These are phyloP conservation scores for Lichenothelia convexa DNA, from an alignment of 495 filamentous ascomycete species.

Conservation along the genomic window DNA sequence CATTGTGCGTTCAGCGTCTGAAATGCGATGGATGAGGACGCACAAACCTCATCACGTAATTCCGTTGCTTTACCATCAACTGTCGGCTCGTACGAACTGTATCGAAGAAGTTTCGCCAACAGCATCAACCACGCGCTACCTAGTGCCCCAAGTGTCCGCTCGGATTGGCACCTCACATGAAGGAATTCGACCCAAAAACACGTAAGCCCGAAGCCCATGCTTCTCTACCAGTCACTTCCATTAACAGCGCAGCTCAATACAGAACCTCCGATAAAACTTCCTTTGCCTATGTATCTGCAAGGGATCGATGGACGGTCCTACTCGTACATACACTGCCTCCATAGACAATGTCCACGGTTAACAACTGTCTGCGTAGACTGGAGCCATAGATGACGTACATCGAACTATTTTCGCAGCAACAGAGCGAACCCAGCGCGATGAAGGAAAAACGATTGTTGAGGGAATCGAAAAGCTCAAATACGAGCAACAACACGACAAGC, in stretches of 20 bases:
- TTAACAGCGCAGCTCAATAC: constrained; percentile 39
- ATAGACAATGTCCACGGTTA: constrained; percentile 1
- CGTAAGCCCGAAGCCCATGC: constrained; percentile 17
- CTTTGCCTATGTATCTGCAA: constrained; percentile 67
- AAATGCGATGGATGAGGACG: no score
- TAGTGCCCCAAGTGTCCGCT: no score
- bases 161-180: no score
- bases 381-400: constrained; percentile 87
- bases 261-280: constrained; percentile 64
- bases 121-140: no score
- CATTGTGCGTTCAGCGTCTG: no score
- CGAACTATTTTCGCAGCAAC: constrained; percentile 43
- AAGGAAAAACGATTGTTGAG: constrained; percentile 74
- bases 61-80: no score
- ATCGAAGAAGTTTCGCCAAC: no score
- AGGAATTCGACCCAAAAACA: constrained; percentile 30
- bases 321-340: constrained; percentile 34
- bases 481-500: constrained; percentile 79
- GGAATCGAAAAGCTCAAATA: constrained; percentile 76
- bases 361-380: constrained; percentile 45
- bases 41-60: no score
- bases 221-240: constrained; percentile 10
- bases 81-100: no score
- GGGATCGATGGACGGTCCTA: constrained; percentile 84
- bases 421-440: constrained; percentile 44